Evolutionary conservation across 2,329 filamentous ascomycete species (phyloP), one percentile per base, ranked within the genome.

Genomic region (Seiridium unicorne): DNA sequence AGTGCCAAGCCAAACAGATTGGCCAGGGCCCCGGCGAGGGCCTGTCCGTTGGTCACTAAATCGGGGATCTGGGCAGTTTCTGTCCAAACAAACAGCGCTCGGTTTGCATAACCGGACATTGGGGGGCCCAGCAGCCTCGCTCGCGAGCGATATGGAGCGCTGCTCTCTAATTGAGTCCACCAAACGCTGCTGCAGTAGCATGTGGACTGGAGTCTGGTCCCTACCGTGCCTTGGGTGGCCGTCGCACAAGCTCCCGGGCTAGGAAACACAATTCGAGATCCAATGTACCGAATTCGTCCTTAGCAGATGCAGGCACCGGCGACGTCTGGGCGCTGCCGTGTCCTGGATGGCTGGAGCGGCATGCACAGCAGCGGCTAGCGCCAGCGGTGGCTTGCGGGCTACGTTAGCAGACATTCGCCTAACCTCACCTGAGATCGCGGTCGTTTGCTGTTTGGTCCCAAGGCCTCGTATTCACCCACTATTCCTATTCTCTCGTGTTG

Each of bases 401-500:
- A 31, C 47, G 44, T 51, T 31, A 44, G 42, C 42, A 49, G 46
- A 49, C 35, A 53, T n/a, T 18, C 36, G 38, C 51, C 26, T 44
- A 44, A 26, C 53, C 44, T 40, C 55, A 58, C 55, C 55, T 58
- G 55, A 58, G 55, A 49, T 49, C 13, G 46, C 55, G 31, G 46
- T 44, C 26, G 55, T 47, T 47, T 51, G 55, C 46, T 58, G 55
- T 42, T 31, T 26, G 44, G 38, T 26, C 35, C 10, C 32, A n/a
- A 35, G 44, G 44, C 34, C 55, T 58, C 55, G 55, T 58, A 58
- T 58, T 58, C 55, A 38, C 34, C 55, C 46, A 40, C 34, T 51
- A 40, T 32, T 36, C 46, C 32, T 40, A 38, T 53, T 35, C 26
- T 38, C 36, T 58, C 35, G 55, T 38, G 46, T 40, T 44, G 31